Conservation (phyloP, 176 grass and related monocot genomes). For the Musa beccarii region DNA sequence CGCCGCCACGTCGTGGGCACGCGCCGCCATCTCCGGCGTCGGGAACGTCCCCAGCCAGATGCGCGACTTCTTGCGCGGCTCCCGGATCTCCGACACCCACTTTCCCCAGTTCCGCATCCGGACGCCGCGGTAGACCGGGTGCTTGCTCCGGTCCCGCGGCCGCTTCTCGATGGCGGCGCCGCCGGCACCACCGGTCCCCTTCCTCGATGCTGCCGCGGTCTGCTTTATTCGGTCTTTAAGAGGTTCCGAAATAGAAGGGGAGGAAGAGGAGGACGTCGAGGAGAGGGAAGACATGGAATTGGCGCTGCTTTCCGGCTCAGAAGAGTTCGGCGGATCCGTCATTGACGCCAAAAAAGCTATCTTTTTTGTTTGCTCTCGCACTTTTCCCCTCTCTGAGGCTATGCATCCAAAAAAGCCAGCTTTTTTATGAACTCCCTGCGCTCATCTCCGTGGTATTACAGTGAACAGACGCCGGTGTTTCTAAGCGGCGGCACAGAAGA, state of each 20-base stretch:
- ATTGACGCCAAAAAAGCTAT: not conserved
- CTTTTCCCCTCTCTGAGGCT: not conserved
- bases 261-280: not conserved
- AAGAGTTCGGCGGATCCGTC: not conserved
- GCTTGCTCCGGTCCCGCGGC: not conserved
- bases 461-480: not conserved
- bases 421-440: not conserved
- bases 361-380: not conserved
- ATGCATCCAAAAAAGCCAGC: not conserved
- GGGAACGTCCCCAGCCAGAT: conserved; percentile 77
- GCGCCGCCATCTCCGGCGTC: conserved; percentile 51
- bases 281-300: conserved; percentile 14
- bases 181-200: not conserved
- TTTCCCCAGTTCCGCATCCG: conserved; percentile 18
- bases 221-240: not conserved
- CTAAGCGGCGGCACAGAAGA: not conserved
- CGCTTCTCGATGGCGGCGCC: not conserved
- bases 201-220: not conserved
- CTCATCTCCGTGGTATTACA: not conserved
- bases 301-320: not conserved
- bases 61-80: conserved; percentile 83
- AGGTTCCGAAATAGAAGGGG: not conserved
- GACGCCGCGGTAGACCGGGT: conserved; percentile 15
- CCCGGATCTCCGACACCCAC: conserved; percentile 28
- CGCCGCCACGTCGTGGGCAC: conserved; percentile 82